phyloP scores from a whole-genome alignment of 768 basidiomycete genomes.

The Epithele typhae region DNA sequence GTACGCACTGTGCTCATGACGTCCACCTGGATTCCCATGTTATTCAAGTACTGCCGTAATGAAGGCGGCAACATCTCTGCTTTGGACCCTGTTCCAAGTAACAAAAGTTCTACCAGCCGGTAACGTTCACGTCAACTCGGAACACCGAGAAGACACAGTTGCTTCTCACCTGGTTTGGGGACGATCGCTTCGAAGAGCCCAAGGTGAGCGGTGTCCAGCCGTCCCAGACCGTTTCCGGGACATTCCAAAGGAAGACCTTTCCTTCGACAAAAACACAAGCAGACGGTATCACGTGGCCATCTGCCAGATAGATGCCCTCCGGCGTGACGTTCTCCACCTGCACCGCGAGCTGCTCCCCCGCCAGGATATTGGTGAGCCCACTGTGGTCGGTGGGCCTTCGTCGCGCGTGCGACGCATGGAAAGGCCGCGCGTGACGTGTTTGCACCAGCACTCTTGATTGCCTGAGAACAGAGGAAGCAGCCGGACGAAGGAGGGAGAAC shows the following conservation, averaged over 20 bases:
- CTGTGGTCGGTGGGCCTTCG: constrained; percentile 2
- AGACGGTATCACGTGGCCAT: constrained; percentile 73
- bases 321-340: constrained; percentile 65
- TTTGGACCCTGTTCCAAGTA: constrained; percentile 81
- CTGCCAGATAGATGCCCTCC: constrained; percentile 64
- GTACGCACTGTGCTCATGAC: constrained; percentile 77
- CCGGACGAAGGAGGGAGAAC: constrained; percentile 9
- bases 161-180: constrained; percentile 84
- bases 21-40: constrained; percentile 83
- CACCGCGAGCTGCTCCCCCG: constrained; percentile 62
- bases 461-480: constrained; percentile 5
- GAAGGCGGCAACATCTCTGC: constrained; percentile 65
- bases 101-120: constrained; percentile 67
- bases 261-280: constrained; percentile 85
- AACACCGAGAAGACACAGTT: not conserved
- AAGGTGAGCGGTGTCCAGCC: constrained; percentile 76
- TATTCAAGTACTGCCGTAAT: constrained; percentile 62
- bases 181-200: constrained; percentile 76
- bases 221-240: constrained; percentile 56
- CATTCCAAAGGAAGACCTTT: constrained; percentile 88
- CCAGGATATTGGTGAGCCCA: constrained; percentile 64
- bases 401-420: not conserved
- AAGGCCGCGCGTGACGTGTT: not conserved
- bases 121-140: not conserved
- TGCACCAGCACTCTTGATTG: not conserved